Evolutionary conservation across 306 rosid species (phyloP), one percentile per base, ranked within the genome.

Genomic region (Quercus mongolica): DNA sequence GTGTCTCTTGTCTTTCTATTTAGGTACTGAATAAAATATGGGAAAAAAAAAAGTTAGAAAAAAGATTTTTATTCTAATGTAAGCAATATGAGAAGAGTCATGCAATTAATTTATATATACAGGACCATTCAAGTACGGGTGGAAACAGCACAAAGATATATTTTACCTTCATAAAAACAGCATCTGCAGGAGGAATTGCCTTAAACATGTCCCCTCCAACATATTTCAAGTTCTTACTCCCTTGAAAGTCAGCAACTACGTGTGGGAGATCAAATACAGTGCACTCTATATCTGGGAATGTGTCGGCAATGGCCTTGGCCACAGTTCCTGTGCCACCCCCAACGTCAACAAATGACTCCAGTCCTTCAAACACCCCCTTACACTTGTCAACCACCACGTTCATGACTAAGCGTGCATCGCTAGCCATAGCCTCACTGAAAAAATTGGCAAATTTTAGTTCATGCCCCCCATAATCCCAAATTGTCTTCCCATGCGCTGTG

Each of bases 231-330:
- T 77, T 78, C 19, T 41, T 3, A 35, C 67, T 17, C 14, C 75
- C 82, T 23, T 74, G 13, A 55, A 26, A 25, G 56, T 35, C n/a
- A 1, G 56, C 81, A 20, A 81, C 78, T 11, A 81, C 76, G 15
- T 84, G 81, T 13, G 85, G 88, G 17, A 81, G 85, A 74, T 81
- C 80, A 54, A 77, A 33, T 10, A 81, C 85, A 54, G 46, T 74
- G 71, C 85, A 81, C 6, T 28, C 19, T 2, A 81, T 81, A 17
- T 33, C 17, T 7, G 83, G 83, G 35, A 85, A 85, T 4, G 74
- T 71, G 6, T 51, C 38, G 56, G 46, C 80, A 38, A 85, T 78
- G 28, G 75, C 80, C n/a, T 20, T 81, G 18, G 83, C 80, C 80
- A 81, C 62, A 23, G 56, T 33, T 5, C 83, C 88, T 3, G 38